Percentiles rank a stretch among this genome's conserved stretches.
These are phyloP conservation scores for Penicillium macrosclerotiorum DNA, from an alignment of 495 filamentous ascomycete genomes.

Conservation along the genomic window DNA sequence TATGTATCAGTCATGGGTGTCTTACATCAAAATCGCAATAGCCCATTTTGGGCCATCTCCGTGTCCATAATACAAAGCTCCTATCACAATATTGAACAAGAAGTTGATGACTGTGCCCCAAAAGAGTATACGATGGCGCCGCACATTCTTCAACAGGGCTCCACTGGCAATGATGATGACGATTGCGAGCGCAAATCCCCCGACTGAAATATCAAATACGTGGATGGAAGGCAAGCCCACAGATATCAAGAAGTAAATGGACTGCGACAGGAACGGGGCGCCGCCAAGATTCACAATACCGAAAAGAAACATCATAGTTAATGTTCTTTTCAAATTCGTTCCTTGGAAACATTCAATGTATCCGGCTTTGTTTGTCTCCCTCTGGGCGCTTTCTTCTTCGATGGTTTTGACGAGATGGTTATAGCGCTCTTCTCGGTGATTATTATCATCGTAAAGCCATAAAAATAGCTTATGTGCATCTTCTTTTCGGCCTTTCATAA, in stretches of 20 bases:
- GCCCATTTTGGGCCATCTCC: conserved; percentile 12
- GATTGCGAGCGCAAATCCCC: conserved; percentile 25
- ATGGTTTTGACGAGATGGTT: conserved; percentile 16
- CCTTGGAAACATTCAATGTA: conserved; percentile 23
- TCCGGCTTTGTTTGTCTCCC: conserved; percentile 8
- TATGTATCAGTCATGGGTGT: background rate
- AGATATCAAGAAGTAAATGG: conserved; percentile 29
- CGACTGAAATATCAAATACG: conserved; percentile 22
- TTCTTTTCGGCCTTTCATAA: conserved; percentile 4
- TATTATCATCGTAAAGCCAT: conserved; percentile 10
- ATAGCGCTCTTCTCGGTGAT: conserved; percentile 13
- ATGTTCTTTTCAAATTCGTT: conserved; percentile 22
- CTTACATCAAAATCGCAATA: conserved; percentile 20
- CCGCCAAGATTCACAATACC: conserved; percentile 18
- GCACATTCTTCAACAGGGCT: conserved; percentile 4
- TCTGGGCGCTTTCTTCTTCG: conserved; percentile 17
- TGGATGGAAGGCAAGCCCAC: conserved; percentile 18
- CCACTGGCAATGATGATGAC: conserved; percentile 14
- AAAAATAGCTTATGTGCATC: conserved; percentile 6
- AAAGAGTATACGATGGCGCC: conserved; percentile 4
- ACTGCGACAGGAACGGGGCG: conserved; percentile 21
- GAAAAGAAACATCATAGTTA: conserved; percentile 26
- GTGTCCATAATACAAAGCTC: conserved; percentile 7
- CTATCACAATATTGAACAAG: conserved; percentile 11
- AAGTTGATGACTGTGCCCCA: conserved; percentile 11